Evolutionary conservation across 1,139 yeast genomes (phyloP).

Genomic region (Pichiaceae sp.): DNA sequence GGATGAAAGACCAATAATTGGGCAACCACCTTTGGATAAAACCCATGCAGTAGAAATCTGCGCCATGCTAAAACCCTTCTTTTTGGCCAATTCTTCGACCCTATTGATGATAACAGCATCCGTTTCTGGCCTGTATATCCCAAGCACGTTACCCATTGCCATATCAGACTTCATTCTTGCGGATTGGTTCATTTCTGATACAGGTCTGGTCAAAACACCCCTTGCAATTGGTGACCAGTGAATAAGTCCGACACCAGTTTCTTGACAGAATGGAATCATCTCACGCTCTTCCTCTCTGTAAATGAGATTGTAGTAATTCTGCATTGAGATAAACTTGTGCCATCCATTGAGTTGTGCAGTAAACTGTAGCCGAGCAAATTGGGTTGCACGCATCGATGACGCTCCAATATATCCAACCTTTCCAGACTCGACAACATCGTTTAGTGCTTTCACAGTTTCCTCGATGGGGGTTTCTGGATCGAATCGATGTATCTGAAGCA

Average conservation of each 20-base stretch:
- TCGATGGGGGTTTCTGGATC: constrained; percentile 34
- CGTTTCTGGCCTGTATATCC: neutral
- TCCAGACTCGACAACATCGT: constrained; percentile 41
- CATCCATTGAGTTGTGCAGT: constrained; percentile 25
- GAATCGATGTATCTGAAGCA: constrained; percentile 41
- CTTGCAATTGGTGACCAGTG: constrained; percentile 44
- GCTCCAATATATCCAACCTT: constrained; percentile 47
- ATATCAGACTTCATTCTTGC: neutral
- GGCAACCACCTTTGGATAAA: constrained; percentile 35
- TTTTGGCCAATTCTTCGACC: constrained; percentile 44
- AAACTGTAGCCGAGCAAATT: constrained; percentile 40
- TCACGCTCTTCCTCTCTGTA: constrained; percentile 56
- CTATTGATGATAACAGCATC: constrained; percentile 34
- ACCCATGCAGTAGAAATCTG: constrained; percentile 48
- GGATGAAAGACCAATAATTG: constrained; percentile 46
- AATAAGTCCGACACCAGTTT: constrained; percentile 35
- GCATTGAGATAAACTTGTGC: constrained; percentile 46
- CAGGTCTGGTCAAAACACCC: constrained; percentile 29
- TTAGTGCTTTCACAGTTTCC: constrained; percentile 46
- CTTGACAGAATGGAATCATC: constrained; percentile 43
- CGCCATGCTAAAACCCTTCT: constrained; percentile 41
- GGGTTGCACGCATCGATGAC: constrained; percentile 40
- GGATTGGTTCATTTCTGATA: neutral
- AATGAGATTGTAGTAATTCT: constrained; percentile 43
- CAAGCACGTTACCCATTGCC: constrained; percentile 20